Percentiles rank a stretch among this genome's conserved stretches.
These are phyloP conservation scores for Margaritispora aquatica DNA, from an alignment of 495 filamentous ascomycete species.

Conservation along the genomic window DNA sequence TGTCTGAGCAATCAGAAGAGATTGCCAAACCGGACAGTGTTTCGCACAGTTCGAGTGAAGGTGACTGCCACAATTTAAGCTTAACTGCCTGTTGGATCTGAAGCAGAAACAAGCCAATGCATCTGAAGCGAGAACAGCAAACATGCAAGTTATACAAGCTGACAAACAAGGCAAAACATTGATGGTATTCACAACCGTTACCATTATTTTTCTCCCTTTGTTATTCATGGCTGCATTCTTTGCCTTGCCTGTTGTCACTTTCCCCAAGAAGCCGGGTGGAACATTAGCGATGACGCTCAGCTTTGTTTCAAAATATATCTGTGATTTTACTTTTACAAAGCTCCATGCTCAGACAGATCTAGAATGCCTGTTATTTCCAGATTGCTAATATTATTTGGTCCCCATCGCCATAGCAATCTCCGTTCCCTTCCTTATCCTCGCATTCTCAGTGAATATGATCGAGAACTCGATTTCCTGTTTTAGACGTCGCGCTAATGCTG, in stretches of 20 bases:
- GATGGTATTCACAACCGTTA: slow-evolving; percentile 9
- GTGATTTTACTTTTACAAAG: not conserved
- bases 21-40: not conserved
- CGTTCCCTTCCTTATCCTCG: not conserved
- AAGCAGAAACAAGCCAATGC: slow-evolving; percentile 12
- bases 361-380: not conserved
- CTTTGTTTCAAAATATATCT: slow-evolving; percentile 3
- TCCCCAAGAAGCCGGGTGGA: not conserved
- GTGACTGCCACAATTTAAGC: not conserved
- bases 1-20: slow-evolving; percentile 1
- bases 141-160: not conserved
- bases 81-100: slow-evolving; percentile 6
- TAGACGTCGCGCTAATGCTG: not conserved
- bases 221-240: slow-evolving; percentile 3
- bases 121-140: not conserved
- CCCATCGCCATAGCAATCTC: not conserved
- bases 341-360: not conserved
- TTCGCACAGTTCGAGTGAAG: not conserved
- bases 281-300: not conserved
- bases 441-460: not conserved
- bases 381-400: not conserved
- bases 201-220: slow-evolving; percentile 6
- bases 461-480: not conserved
- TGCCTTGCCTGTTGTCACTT: not conserved
- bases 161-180: slow-evolving; percentile 2